phyloP scores from a whole-genome alignment of 2,329 filamentous ascomycete genomes.

The Penicillium olsonii region DNA sequence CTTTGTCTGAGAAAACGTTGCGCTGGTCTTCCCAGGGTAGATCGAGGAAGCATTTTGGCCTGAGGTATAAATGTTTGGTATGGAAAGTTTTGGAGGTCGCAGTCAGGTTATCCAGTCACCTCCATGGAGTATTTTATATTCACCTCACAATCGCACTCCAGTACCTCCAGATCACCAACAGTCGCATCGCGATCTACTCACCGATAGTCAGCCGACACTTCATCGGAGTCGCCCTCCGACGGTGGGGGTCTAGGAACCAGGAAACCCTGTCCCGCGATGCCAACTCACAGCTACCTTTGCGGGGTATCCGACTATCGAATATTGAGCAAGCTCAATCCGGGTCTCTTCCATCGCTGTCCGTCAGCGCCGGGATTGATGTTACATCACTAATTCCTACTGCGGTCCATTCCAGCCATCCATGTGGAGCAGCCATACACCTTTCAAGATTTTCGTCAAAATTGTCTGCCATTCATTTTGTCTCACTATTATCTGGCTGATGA shows the following conservation, averaged over 20 bases:
- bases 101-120: not conserved
- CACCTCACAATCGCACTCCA: no score
- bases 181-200: conserved; percentile 1
- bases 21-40: not conserved
- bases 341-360: not conserved
- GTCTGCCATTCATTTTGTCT: no score
- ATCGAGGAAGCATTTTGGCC: conserved; percentile 10
- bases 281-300: not conserved
- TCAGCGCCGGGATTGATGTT: not conserved
- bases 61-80: not conserved
- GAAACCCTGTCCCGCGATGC: conserved; percentile 2
- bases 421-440: no score
- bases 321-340: not conserved
- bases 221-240: conserved; percentile 17
- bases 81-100: not conserved
- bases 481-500: no score
- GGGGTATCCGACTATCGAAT: not conserved
- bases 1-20: not conserved
- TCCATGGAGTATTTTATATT: not conserved
- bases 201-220: conserved; percentile 10
- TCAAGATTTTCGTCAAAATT: not conserved
- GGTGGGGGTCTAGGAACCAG: conserved; percentile 11
- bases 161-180: not conserved
- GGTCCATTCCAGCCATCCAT: no score
- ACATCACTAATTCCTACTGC: no score